Percentiles rank a stretch among this genome's conserved stretches.
Evolutionary conservation across 352 stramenopile genomes (phyloP).

Genomic region (Globisporangium carolinianum): DNA sequence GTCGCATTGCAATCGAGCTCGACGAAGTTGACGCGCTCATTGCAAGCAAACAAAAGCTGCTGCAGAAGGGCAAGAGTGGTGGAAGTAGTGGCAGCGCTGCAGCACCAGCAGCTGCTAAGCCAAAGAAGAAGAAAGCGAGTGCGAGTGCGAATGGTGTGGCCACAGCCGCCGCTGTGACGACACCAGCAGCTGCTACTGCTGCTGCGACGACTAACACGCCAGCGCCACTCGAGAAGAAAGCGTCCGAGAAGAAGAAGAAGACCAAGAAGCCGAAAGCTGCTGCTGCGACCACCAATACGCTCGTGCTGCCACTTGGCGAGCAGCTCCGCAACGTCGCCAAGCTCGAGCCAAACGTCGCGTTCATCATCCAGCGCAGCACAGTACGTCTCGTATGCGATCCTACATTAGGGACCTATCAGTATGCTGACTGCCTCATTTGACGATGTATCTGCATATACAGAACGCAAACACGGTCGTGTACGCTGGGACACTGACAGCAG

Average conservation of each 20-base stretch:
- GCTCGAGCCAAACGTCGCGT: slow-evolving; percentile 67
- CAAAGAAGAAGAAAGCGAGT: slow-evolving; percentile 16
- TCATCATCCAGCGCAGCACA: slow-evolving; percentile 85
- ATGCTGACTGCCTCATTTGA: too few species aligned
- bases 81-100: slow-evolving; percentile 20
- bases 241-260: slow-evolving; percentile 21
- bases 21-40: slow-evolving; percentile 31
- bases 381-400: slow-evolving; percentile 22
- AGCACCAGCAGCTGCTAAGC: slow-evolving; percentile 2
- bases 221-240: slow-evolving; percentile 27
- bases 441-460: background rate
- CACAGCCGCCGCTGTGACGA: background rate
- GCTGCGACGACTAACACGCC: background rate
- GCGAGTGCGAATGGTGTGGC: background rate
- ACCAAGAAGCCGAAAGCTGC: slow-evolving; percentile 15
- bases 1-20: slow-evolving; percentile 17
- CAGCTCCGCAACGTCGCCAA: slow-evolving; percentile 59
- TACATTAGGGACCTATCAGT: background rate
- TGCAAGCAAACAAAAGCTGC: slow-evolving; percentile 50
- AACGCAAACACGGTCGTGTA: slow-evolving; percentile 87
- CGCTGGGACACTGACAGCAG: slow-evolving; percentile 24
- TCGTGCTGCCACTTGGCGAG: slow-evolving; percentile 54
- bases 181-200: background rate
- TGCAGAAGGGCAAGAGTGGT: slow-evolving; percentile 38
- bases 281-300: slow-evolving; percentile 13